A percentile compares a stretch with the other conserved stretches of the same genome.
Evolutionary conservation across 1,284 basidiomycete species (phyloP).

Genomic region (Ceratobasidium theobromae): DNA sequence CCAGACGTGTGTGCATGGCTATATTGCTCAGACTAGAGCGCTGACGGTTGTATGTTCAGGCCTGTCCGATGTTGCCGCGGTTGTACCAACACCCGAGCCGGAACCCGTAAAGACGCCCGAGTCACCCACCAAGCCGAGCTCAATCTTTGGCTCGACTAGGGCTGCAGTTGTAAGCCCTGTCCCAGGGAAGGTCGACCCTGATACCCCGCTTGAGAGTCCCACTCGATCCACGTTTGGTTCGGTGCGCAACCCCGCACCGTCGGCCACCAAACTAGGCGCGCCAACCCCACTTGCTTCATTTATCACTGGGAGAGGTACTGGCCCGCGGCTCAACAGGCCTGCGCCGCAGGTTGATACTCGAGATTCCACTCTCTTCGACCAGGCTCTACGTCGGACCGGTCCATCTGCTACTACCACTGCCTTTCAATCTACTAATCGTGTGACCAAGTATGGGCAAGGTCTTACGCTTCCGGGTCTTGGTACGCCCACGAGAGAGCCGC

Average conservation of each 20-base stretch:
- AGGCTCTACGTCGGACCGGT: conserved; percentile 3
- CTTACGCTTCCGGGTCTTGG: conserved; percentile 28
- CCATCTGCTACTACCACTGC: conserved; percentile 51
- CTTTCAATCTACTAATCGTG: not conserved
- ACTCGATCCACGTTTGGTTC: conserved; percentile 33
- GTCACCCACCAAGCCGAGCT: conserved; percentile 49
- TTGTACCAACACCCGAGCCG: not conserved
- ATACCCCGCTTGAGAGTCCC: conserved; percentile 35
- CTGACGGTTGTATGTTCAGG: not conserved
- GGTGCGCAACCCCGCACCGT: conserved; percentile 33
- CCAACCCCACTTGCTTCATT: conserved; percentile 72
- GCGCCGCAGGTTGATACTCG: conserved; percentile 68
- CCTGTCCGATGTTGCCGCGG: not conserved
- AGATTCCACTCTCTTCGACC: conserved; percentile 49
- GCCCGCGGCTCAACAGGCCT: conserved; percentile 67
- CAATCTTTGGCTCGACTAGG: conserved; percentile 26
- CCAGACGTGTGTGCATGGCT: not conserved
- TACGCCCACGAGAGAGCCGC: not conserved
- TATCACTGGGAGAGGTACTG: conserved; percentile 71
- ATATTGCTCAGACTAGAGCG: not conserved
- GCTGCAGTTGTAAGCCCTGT: conserved; percentile 30
- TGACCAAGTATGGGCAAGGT: conserved; percentile 18
- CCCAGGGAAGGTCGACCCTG: conserved; percentile 33
- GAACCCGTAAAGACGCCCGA: conserved; percentile 40
- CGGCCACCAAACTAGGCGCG: conserved; percentile 39